phyloP scores from a whole-genome alignment of 139 green algal genomes.

The Chloropicon primus region DNA sequence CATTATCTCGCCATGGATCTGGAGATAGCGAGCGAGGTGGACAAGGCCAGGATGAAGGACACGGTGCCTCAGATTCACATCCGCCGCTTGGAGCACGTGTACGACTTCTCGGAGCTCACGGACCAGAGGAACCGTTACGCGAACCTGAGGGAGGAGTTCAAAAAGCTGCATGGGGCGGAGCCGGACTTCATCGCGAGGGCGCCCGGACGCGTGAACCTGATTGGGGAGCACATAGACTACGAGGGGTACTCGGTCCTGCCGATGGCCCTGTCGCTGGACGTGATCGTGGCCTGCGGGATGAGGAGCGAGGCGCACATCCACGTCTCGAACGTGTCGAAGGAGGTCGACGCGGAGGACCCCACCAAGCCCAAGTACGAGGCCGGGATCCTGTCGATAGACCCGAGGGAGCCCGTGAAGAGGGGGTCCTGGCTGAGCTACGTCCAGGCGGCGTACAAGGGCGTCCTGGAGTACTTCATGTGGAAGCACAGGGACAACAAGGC shows the following conservation, averaged over 20 bases:
- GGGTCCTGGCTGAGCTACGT: slow-evolving; percentile 51
- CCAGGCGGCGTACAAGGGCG: slow-evolving; percentile 77
- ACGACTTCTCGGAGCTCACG: background rate
- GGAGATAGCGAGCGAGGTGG: background rate
- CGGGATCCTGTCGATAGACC: background rate
- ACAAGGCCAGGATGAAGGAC: background rate
- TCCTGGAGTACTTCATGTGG: slow-evolving; percentile 10
- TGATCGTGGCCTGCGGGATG: slow-evolving; percentile 43
- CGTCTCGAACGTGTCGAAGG: slow-evolving; percentile 59
- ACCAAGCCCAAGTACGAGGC: slow-evolving; percentile 58
- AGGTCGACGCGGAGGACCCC: slow-evolving; percentile 65
- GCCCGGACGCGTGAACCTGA: slow-evolving; percentile 90
- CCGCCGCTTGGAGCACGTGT: background rate
- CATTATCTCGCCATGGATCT: too few relatives aligned
- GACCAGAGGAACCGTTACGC: slow-evolving; percentile 15
- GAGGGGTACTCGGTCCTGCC: slow-evolving; percentile 92
- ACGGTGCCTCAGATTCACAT: background rate
- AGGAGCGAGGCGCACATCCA: slow-evolving; percentile 20
- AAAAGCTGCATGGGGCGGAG: slow-evolving; percentile 24
- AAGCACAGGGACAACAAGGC: background rate
- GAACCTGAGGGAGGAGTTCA: slow-evolving; percentile 31
- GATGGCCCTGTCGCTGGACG: slow-evolving; percentile 88
- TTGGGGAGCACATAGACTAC: slow-evolving; percentile 97
- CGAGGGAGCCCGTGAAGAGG: background rate
- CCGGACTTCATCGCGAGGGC: slow-evolving; percentile 35